phyloP scores from a whole-genome alignment of 148 eudicot species.

The Rhododendron ferrugineum region DNA sequence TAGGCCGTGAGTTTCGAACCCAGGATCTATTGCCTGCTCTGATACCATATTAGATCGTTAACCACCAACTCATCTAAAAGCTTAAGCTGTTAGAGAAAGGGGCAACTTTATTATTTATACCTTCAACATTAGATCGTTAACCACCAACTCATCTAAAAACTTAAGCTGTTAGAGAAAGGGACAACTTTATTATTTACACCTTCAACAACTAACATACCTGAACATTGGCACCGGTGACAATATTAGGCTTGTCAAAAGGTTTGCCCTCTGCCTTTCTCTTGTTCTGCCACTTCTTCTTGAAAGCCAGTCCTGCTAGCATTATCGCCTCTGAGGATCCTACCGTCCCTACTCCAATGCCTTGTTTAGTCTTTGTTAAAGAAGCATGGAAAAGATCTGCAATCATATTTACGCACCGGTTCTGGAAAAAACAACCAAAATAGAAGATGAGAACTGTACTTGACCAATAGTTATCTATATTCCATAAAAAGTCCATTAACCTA shows the following conservation, averaged over 20 bases:
- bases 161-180: no score
- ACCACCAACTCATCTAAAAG: no score
- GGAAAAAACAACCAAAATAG: neutral
- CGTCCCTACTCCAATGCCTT: slow-evolving; percentile 20
- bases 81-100: no score
- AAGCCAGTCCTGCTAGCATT: slow-evolving; percentile 27
- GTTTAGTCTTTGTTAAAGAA: slow-evolving; percentile 12
- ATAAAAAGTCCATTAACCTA: neutral
- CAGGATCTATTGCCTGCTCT: no score
- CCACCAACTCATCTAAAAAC: no score
- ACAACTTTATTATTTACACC: no score
- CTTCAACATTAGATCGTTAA: no score
- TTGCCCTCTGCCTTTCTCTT: slow-evolving; percentile 15
- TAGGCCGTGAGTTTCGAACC: no score
- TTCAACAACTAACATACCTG: slow-evolving; percentile 3
- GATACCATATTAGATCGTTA: no score
- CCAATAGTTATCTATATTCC: neutral
- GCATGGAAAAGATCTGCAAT: slow-evolving; percentile 25
- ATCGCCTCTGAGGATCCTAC: slow-evolving; percentile 31
- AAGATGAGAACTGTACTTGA: neutral
- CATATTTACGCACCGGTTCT: slow-evolving; percentile 28
- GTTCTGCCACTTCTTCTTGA: slow-evolving; percentile 29
- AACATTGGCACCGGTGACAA: slow-evolving; percentile 28
- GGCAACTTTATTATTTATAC: no score
- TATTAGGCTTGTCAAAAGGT: slow-evolving; percentile 26